Evolutionary conservation across 306 rosid species (phyloP).

Genomic region (Castanea sativa): DNA sequence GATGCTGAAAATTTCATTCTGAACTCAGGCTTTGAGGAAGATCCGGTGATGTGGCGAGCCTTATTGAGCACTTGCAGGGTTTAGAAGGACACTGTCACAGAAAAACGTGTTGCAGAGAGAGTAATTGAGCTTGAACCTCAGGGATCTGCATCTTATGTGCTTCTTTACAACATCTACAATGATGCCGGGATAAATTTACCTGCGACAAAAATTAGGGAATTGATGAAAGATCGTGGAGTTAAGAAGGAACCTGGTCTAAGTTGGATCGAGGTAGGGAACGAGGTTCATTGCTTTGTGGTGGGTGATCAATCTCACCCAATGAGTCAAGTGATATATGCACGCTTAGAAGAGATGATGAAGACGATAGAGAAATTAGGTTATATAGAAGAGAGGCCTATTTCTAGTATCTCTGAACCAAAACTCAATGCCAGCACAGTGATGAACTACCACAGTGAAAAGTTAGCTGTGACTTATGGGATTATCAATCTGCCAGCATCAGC

Average conservation of each 20-base stretch:
- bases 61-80: conserved; percentile 55
- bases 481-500: conserved; percentile 47
- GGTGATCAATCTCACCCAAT: conserved; percentile 51
- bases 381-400: conserved; percentile 9
- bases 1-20: conserved; percentile 47
- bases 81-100: conserved; percentile 40
- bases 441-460: conserved; percentile 56
- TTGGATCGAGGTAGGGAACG: conserved; percentile 57
- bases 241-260: conserved; percentile 72
- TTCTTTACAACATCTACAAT: conserved; percentile 54
- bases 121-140: conserved; percentile 56
- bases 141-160: conserved; percentile 54
- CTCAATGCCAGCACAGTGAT: background rate
- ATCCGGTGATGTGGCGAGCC: conserved; percentile 61
- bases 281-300: conserved; percentile 46
- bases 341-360: conserved; percentile 37
- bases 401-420: conserved; percentile 17
- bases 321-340: conserved; percentile 34
- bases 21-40: conserved; percentile 37
- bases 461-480: conserved; percentile 61
- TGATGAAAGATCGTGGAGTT: conserved; percentile 46
- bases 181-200: conserved; percentile 41
- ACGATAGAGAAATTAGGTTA: conserved; percentile 28
- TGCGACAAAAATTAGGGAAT: conserved; percentile 41
- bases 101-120: conserved; percentile 42